Percentiles rank a stretch among this genome's conserved stretches.
Evolutionary conservation across 2,329 filamentous ascomycete species (phyloP).

Genomic region (Mollisiaceae sp.): DNA sequence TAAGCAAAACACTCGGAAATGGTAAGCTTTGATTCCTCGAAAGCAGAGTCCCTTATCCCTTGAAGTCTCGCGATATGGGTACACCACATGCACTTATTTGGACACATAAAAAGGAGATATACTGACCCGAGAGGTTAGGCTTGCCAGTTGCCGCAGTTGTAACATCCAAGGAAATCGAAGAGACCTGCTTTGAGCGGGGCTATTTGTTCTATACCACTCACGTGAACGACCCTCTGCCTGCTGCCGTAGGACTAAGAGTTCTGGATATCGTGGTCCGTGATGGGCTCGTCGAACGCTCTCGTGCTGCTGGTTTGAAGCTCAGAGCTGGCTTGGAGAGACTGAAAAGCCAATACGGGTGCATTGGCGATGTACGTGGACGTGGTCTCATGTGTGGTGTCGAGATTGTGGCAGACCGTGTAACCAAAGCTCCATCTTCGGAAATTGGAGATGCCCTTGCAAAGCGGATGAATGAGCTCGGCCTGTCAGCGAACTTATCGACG

Average conservation of each 20-base stretch:
- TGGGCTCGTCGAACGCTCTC: conserved; percentile 53
- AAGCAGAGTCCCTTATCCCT: too few relatives aligned
- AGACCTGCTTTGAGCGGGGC: conserved; percentile 51
- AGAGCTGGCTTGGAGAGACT: conserved; percentile 51
- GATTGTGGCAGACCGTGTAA: conserved; percentile 56
- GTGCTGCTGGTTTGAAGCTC: conserved; percentile 54
- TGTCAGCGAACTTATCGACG: conserved; percentile 62
- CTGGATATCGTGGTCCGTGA: conserved; percentile 65
- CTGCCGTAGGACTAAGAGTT: conserved; percentile 64
- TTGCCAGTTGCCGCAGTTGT: conserved; percentile 63
- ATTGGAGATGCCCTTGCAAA: conserved; percentile 53
- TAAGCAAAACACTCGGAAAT: conserved; percentile 66
- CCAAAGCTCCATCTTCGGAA: conserved; percentile 53
- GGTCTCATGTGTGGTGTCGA: conserved; percentile 64
- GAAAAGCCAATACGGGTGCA: conserved; percentile 60
- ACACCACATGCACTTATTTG: too few relatives aligned
- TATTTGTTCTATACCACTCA: conserved; percentile 67
- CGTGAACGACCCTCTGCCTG: conserved; percentile 64
- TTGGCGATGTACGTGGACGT: conserved; percentile 64
- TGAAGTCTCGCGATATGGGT: too few relatives aligned
- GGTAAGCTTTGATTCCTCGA: too few relatives aligned
- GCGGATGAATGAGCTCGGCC: conserved; percentile 54
- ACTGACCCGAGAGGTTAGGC: conserved; percentile 43
- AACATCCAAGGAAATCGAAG: conserved; percentile 58
- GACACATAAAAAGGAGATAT: background rate